Percentiles rank a stretch among this genome's conserved stretches.
Conservation (phyloP, 352 stramenopile genomes). For the Aphanomyces astaci region DNA sequence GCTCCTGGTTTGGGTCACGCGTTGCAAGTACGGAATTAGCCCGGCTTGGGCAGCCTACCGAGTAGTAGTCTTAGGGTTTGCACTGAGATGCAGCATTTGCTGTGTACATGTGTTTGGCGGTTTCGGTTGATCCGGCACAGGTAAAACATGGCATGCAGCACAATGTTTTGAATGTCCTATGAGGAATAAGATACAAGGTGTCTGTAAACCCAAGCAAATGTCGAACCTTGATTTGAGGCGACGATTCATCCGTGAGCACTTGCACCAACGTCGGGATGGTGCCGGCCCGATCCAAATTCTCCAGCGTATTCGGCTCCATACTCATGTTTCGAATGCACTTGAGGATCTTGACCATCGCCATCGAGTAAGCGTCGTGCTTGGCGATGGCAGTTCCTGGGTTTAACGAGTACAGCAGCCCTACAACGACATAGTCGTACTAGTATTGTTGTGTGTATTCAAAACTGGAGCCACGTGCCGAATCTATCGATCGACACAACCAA, state of each 20-base stretch:
- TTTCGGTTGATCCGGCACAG: constrained; percentile 88
- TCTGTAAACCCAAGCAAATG: too few relatives aligned
- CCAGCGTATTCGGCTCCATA: constrained; percentile 86
- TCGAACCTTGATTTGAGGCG: constrained; percentile 21
- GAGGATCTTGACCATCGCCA: constrained; percentile 67
- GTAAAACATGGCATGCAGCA: constrained; percentile 90
- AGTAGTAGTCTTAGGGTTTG: not conserved
- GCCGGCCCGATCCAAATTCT: constrained; percentile 82
- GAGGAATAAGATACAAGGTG: too few relatives aligned
- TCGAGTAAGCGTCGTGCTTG: constrained; percentile 40
- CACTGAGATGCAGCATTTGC: not conserved
- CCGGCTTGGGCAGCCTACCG: constrained; percentile 73
- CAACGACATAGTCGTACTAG: constrained; percentile 3
- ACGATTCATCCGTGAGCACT: constrained; percentile 46
- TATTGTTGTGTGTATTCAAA: too few relatives aligned
- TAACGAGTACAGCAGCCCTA: constrained; percentile 20
- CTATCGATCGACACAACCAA: too few relatives aligned
- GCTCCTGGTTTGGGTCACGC: constrained; percentile 72
- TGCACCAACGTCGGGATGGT: constrained; percentile 78
- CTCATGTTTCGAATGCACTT: constrained; percentile 85
- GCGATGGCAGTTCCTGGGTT: constrained; percentile 27
- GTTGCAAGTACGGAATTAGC: constrained; percentile 85
- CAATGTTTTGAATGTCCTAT: constrained; percentile 86
- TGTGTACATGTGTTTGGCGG: constrained; percentile 70
- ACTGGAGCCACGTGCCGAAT: too few relatives aligned